Evolutionary conservation across 805 yeast species (phyloP).

Genomic region (Metschnikowia drakensbergensis): DNA sequence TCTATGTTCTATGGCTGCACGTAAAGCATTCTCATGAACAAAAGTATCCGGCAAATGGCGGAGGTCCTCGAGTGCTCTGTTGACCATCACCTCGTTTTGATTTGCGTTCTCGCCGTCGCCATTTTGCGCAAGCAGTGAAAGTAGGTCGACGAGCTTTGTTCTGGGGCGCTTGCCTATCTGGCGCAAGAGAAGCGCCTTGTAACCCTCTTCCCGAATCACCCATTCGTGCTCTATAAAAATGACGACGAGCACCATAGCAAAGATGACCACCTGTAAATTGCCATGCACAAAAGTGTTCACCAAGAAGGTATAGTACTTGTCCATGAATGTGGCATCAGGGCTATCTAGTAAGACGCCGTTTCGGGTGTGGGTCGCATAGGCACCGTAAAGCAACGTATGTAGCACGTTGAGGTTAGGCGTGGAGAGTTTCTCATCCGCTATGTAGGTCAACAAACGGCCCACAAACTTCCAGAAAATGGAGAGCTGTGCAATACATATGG

Average conservation of each 20-base stretch:
- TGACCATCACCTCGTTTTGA: conserved; percentile 7
- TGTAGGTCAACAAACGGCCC: conserved; percentile 53
- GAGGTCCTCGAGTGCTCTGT: conserved; percentile 17
- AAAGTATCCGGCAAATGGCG: conserved; percentile 11
- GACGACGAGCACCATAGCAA: conserved; percentile 41
- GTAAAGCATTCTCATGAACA: conserved; percentile 9
- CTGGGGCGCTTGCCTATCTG: conserved; percentile 57
- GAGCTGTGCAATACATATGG: conserved; percentile 46
- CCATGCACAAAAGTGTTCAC: conserved; percentile 37
- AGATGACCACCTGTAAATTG: conserved; percentile 35
- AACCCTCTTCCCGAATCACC: conserved; percentile 69
- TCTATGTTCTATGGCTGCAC: conserved; percentile 14
- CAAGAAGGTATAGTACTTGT: conserved; percentile 24
- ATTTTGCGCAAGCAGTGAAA: conserved; percentile 17
- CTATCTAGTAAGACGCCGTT: conserved; percentile 9
- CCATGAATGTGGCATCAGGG: conserved; percentile 12
- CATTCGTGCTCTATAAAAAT: conserved; percentile 62
- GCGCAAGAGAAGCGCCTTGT: conserved; percentile 51
- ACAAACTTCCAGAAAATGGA: conserved; percentile 57
- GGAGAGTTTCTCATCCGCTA: conserved; percentile 53
- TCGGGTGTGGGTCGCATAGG: conserved; percentile 10
- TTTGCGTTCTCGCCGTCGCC: background rate
- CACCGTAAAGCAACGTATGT: conserved; percentile 41
- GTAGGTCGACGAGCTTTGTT: conserved; percentile 37
- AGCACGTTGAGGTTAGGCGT: conserved; percentile 25